Evolutionary conservation across 2,329 filamentous ascomycete species (phyloP).

Genomic region (Aureobasidium sp.): DNA sequence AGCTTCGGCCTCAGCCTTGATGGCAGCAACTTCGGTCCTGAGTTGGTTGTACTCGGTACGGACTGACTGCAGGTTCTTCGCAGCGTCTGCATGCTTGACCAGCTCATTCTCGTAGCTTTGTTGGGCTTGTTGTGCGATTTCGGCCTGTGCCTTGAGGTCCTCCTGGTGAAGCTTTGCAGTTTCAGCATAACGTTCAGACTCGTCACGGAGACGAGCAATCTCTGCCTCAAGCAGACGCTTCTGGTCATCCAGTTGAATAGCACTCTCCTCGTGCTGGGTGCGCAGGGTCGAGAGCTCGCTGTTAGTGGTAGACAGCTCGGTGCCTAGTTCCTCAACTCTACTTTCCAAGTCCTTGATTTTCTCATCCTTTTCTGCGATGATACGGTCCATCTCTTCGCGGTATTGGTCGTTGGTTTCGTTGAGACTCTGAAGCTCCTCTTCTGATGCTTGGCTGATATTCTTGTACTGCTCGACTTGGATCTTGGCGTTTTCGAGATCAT

Average conservation of each 20-base stretch:
- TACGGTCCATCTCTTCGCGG: slow-evolving; percentile 70
- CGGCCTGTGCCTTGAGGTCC: slow-evolving; percentile 84
- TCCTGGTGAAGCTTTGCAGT: slow-evolving; percentile 80
- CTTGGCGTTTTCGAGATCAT: slow-evolving; percentile 73
- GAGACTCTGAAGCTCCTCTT: slow-evolving; percentile 76
- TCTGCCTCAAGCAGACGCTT: slow-evolving; percentile 71
- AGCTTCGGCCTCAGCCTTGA: slow-evolving; percentile 75
- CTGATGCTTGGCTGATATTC: slow-evolving; percentile 73
- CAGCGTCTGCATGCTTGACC: slow-evolving; percentile 91
- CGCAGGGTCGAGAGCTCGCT: slow-evolving; percentile 71
- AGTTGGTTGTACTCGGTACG: slow-evolving; percentile 74
- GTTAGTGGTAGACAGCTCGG: slow-evolving; percentile 74
- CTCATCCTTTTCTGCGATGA: slow-evolving; percentile 67
- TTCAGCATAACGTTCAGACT: slow-evolving; percentile 69
- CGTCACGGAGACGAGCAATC: slow-evolving; percentile 70
- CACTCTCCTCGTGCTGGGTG: slow-evolving; percentile 67
- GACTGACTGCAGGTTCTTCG: slow-evolving; percentile 69
- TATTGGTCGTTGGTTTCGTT: slow-evolving; percentile 77
- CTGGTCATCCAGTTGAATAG: slow-evolving; percentile 68
- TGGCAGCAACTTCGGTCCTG: slow-evolving; percentile 65
- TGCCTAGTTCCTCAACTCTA: slow-evolving; percentile 71
- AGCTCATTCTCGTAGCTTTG: slow-evolving; percentile 93
- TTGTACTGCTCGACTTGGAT: slow-evolving; percentile 81
- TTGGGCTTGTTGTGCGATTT: slow-evolving; percentile 87
- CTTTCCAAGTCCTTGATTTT: slow-evolving; percentile 75